Evolutionary conservation across 352 stramenopile species (phyloP).

Genomic region (Chrysophaeum taylorii): DNA sequence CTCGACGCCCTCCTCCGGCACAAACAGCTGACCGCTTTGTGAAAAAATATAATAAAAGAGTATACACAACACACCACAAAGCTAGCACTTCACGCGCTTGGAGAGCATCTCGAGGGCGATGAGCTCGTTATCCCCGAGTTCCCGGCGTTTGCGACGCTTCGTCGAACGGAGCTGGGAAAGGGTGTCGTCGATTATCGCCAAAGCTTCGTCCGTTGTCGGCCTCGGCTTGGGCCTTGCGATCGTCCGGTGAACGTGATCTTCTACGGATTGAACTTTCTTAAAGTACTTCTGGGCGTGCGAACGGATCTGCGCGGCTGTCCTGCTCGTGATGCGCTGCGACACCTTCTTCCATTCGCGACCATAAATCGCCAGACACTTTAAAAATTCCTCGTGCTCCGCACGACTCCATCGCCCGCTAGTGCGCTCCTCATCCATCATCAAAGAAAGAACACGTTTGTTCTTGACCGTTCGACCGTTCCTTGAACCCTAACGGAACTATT

Average conservation of each 20-base stretch:
- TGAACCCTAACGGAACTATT: no score
- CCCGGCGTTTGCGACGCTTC: not conserved
- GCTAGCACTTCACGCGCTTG: no score
- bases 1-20: no score
- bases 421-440: conserved; percentile 12
- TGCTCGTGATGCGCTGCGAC: conserved; percentile 77
- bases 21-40: no score
- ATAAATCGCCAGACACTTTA: conserved; percentile 76
- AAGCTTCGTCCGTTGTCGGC: not conserved
- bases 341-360: conserved; percentile 95
- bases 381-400: conserved; percentile 86
- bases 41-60: no score
- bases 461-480: no score
- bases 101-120: conserved; percentile 9
- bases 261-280: conserved; percentile 22
- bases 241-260: not conserved
- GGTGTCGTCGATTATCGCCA: not conserved
- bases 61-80: no score
- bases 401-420: conserved; percentile 75
- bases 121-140: not conserved
- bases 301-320: conserved; percentile 83
- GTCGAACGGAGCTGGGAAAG: not conserved
- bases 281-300: conserved; percentile 94
- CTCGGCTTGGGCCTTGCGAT: not conserved
- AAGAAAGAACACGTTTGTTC: no score